Conservation (phyloP, 768 basidiomycete species). For the Fistulinella prunicolor region DNA sequence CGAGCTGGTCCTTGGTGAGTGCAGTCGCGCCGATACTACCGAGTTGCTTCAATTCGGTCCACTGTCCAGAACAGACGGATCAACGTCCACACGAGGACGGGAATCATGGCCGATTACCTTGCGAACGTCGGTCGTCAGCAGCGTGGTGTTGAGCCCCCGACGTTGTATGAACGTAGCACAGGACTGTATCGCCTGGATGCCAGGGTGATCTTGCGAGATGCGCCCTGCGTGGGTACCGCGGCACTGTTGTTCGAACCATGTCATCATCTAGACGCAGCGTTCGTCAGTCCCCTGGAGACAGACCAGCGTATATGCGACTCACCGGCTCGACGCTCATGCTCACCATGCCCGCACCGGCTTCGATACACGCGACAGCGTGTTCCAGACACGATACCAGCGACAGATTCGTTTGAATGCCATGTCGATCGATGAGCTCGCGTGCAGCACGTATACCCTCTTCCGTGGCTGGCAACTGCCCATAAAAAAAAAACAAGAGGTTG, state of each 20-base stretch:
- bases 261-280: constrained; percentile 35
- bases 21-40: constrained; percentile 44
- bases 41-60: constrained; percentile 41
- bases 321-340: constrained; percentile 51
- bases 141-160: constrained; percentile 38
- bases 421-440: constrained; percentile 32
- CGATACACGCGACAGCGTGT: constrained; percentile 56
- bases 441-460: constrained; percentile 51
- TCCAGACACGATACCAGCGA: constrained; percentile 49
- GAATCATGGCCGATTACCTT: constrained; percentile 32
- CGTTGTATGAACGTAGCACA: constrained; percentile 43
- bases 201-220: constrained; percentile 34
- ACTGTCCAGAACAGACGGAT: constrained; percentile 20
- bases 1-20: constrained; percentile 40
- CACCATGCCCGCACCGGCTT: constrained; percentile 46
- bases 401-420: constrained; percentile 50
- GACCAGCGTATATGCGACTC: constrained; percentile 19
- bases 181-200: constrained; percentile 45
- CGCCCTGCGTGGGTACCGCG: not conserved
- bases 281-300: constrained; percentile 1
- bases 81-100: not conserved
- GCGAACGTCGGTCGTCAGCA: constrained; percentile 43
- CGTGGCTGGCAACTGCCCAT: constrained; percentile 54
- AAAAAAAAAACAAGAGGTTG: not conserved
- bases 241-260: constrained; percentile 39